phyloP scores from a whole-genome alignment of 1,284 basidiomycete species.

The Malassezia japonica region DNA sequence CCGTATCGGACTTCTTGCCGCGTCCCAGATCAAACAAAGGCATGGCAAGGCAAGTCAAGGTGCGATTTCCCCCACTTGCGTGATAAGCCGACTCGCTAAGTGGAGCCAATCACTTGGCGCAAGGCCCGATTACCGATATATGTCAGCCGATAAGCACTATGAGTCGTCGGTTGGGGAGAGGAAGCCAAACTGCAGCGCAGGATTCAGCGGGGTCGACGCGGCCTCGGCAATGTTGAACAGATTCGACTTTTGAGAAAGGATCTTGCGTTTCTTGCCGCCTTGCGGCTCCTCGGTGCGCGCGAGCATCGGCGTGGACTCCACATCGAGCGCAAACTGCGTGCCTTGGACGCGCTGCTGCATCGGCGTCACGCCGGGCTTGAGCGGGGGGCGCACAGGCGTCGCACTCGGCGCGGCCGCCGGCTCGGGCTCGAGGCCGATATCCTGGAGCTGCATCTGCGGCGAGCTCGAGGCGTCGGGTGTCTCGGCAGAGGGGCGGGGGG shows the following conservation, averaged over 20 bases:
- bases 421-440: not conserved
- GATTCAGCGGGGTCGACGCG: too few species aligned
- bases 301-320: slow-evolving; percentile 15
- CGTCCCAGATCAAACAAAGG: not conserved
- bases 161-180: too few species aligned
- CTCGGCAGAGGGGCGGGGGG: too few species aligned
- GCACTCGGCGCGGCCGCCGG: not conserved
- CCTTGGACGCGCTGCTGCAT: slow-evolving; percentile 7
- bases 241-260: too few species aligned
- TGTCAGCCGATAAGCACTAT: too few species aligned
- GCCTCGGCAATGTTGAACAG: too few species aligned
- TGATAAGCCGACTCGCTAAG: too few species aligned
- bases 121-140: too few species aligned
- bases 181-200: too few species aligned
- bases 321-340: not conserved
- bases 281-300: not conserved
- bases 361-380: slow-evolving; percentile 8
- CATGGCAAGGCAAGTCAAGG: not conserved
- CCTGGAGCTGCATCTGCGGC: not conserved
- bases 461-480: not conserved
- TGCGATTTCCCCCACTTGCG: too few species aligned
- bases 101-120: too few species aligned
- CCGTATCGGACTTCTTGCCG: not conserved
- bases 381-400: not conserved
- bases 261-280: slow-evolving; percentile 14